Evolutionary conservation across 2,329 filamentous ascomycete species (phyloP).

Genomic region (Alternaria sp.): DNA sequence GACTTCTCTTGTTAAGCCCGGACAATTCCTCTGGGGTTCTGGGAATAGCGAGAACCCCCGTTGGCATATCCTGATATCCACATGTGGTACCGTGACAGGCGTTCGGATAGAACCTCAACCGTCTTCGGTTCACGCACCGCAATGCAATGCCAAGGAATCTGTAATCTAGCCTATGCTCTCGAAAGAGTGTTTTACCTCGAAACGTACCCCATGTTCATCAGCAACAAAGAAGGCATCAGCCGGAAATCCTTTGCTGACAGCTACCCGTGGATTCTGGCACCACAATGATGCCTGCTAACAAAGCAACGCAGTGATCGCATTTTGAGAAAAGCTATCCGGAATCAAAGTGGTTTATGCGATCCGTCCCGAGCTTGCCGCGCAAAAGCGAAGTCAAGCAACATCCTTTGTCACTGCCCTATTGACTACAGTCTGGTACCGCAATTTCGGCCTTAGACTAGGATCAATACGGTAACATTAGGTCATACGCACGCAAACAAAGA

Average conservation of each 20-base stretch:
- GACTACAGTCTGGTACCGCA: constrained; percentile 1
- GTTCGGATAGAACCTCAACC: constrained; percentile 5
- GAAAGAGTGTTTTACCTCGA: neutral
- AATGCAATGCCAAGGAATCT: neutral
- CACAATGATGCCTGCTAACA: neutral
- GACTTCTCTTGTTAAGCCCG: constrained; percentile 18
- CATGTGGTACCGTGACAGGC: neutral
- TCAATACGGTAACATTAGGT: constrained; percentile 1
- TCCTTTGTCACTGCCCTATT: constrained; percentile 1
- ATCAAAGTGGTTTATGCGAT: constrained; percentile 1
- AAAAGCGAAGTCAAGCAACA: constrained; percentile 5
- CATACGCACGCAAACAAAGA: constrained; percentile 4
- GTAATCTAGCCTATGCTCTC: neutral
- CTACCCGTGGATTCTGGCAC: neutral
- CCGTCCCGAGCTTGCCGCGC: neutral
- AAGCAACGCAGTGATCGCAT: neutral
- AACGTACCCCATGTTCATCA: neutral
- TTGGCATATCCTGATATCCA: constrained; percentile 14
- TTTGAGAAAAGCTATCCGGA: neutral
- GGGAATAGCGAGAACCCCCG: constrained; percentile 24
- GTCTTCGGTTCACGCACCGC: neutral
- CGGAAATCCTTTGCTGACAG: neutral
- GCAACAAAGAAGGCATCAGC: neutral
- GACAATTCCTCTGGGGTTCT: constrained; percentile 23
- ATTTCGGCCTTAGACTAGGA: neutral